phyloP scores from a whole-genome alignment of 2,329 filamentous ascomycete species.

The Exophiala sp. region DNA sequence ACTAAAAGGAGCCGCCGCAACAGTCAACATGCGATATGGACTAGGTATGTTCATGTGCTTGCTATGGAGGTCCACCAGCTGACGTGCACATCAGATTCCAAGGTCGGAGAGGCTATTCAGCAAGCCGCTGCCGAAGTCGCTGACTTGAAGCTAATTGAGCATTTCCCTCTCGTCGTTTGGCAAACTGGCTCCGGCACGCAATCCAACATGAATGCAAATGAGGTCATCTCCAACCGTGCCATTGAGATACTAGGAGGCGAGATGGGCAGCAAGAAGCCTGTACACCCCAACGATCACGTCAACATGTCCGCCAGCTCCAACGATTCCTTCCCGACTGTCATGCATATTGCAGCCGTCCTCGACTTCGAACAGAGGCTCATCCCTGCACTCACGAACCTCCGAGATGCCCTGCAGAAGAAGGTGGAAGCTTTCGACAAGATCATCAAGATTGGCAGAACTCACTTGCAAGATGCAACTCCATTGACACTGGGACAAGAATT shows the following conservation, averaged over 20 bases:
- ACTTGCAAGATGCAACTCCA: constrained; percentile 95
- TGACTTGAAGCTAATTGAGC: constrained; percentile 86
- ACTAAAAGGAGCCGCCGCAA: constrained; percentile 92
- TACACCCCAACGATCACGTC: constrained; percentile 99
- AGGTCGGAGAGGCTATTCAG: constrained; percentile 87
- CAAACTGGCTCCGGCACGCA: constrained; percentile 98
- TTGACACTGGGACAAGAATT: constrained; percentile 96
- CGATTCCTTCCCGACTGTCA: constrained; percentile 98
- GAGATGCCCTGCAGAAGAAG: constrained; percentile 82
- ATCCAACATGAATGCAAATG: constrained; percentile 99
- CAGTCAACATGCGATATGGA: constrained; percentile 91
- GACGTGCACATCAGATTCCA: constrained; percentile 62
- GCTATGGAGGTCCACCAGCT: constrained; percentile 7
- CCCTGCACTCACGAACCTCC: constrained; percentile 76
- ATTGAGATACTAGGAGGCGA: constrained; percentile 94
- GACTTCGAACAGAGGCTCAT: constrained; percentile 85
- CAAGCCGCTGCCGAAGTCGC: constrained; percentile 92
- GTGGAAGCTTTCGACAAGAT: constrained; percentile 85
- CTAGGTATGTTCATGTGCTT: constrained; percentile 52
- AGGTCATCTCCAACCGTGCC: constrained; percentile 98
- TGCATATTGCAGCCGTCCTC: constrained; percentile 97
- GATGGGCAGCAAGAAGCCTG: constrained; percentile 96
- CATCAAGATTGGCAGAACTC: constrained; percentile 98
- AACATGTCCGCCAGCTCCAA: constrained; percentile 99
- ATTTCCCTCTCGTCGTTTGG: constrained; percentile 99